Evolutionary conservation across 2,329 filamentous ascomycete species (phyloP), one percentile per base, ranked within the genome.

Genomic region (Sclerotinia subarctica): DNA sequence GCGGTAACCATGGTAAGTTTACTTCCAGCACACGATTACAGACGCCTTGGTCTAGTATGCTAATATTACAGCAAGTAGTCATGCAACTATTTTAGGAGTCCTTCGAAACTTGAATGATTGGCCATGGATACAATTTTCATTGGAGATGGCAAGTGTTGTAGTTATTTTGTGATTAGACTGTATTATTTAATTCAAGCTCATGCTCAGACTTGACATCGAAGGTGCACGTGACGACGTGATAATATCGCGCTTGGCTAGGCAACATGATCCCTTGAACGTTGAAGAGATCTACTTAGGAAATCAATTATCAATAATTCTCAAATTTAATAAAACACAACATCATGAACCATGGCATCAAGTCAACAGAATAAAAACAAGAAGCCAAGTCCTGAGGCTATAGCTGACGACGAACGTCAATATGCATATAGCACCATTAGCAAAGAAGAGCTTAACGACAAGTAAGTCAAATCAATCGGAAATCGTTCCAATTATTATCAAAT

Each of bases 381-480:
- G n/a, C 70, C 72, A 17, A 70, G 72, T 69, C 70, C 70, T n/a
- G 73, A 73, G 42, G 76, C 76, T 1, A 64, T 69, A 4, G 68
- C 72, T 38, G 83, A 85, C 70, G 82, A 84, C 60, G 76, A 78
- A 44, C 79, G 80, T 71, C 82, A 83, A 78, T 84, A 85, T 70
- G 78, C 80, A 52, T 79, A 81, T 68, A 80, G 80, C 24, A 70
- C 76, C 24, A 70, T 80, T 70, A 80, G 57, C 47, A 53, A 66
- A 51, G 69, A 74, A 54, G 73, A 74, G 47, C 68, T 76, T 42
- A 58, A 74, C 52, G 57, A 67, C 26, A 74, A 74, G 74, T 75
- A 69, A 69, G 73, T 65, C 19, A 8, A 47, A 32, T 57, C 13
- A 24, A 47, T 35, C n/a, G n/a, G 5, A 46, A 19, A 17, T 24